Evolutionary conservation across 164 flowering plant genomes (phyloP), one percentile per base, ranked within the genome.

Genomic region (Berberis thunbergii): DNA sequence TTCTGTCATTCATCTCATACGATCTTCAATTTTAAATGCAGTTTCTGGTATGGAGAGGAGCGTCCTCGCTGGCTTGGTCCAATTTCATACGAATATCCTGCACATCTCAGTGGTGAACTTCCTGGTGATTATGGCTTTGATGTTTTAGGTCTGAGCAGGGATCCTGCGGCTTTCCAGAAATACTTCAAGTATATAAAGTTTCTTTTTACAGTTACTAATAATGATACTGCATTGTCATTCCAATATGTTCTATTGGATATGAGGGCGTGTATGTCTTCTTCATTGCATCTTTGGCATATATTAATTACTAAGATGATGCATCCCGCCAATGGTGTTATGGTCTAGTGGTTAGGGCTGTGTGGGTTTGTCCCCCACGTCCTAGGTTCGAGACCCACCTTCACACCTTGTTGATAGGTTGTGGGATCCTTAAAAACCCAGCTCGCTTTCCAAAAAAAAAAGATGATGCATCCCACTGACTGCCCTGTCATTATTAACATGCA

Each of bases 41-140:
- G 98, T 69, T 66, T 76, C 43, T 94, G 96, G 99, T 91, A 91
- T 72, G 99, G 99, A 70, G 86, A 86, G 56, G 80, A 83, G 40
- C 91, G 97, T 49, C 97, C 99, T 50, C 88, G 88, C 26, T 94
- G 99, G 99, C 96, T 94, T 73, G 99, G 99, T 67, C 97, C 97
- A 58, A 77, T 94, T 57, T 83, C 91, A 8, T 94, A 77, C 69
- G 78, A 84, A 4, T 94, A 94, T 72, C 99, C 99, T 57, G 46
- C 73, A 45, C 69, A 94, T 82, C 96, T 94, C 55, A 83, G 75
- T 46, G 99, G 99, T 57, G 86, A 91, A 67, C 76, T 86, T 6
- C 99, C 99, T n/a, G 99, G 96, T 45, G 99, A 94, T 72, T 94
- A 94, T 79, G 99, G 97, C 61, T 94, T 94, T 80, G 99, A 94